Base-by-base conservation (phyloP, 345 rosid genomes). In the Brassica juncea region DNA sequence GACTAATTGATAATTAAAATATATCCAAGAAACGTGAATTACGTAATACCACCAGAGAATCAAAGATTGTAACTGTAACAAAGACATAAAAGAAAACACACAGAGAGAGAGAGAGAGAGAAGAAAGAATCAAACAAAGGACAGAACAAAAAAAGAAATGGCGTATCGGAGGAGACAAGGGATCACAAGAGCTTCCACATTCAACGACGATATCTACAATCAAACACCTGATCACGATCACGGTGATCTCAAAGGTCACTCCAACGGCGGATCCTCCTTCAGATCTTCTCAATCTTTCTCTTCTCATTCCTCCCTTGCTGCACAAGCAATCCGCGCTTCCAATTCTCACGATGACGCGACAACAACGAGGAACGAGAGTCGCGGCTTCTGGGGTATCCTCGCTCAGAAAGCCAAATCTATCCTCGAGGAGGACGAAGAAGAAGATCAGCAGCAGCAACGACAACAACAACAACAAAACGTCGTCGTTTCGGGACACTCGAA, bases 131-230 rank as follows among this genome's bases (percentile, higher is more conserved):
- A 44, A 42, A 34, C 42, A 72, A 23, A 63, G 74, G 59, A 42
- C 25, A 44, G 9, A 10, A 11, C 10, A 47, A 2, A 16, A 16
- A 54, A 16, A 16, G 39, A 68, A 30, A 96, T 96, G 98, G 99
- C 99, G 52, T 96, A 93, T 70, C 83, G 99, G 85, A 87, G 99
- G 79, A 90, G 88, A 84, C 98, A 92, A 37, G 99, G 97, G 32
- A 84, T 88, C 19, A 74, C 86, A n/a, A 88, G 90, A 70, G 78
- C 97, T 15, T 79, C 97, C 4, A 96, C 98, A 9, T 90, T 96
- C 88, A 88, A 85, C 65, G 99, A 96, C 74, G 97, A 96, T 73
- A 79, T 83, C 69, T 71, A 76, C 58, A 75, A 79, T 27, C 80
- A 81, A 58, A 82, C 84, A 8, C 84, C 91, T 0, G 81, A 81